These are phyloP conservation scores for Apiotrichum mycotoxinovorans DNA, from an alignment of 1,284 basidiomycete species.

Conservation along the genomic window DNA sequence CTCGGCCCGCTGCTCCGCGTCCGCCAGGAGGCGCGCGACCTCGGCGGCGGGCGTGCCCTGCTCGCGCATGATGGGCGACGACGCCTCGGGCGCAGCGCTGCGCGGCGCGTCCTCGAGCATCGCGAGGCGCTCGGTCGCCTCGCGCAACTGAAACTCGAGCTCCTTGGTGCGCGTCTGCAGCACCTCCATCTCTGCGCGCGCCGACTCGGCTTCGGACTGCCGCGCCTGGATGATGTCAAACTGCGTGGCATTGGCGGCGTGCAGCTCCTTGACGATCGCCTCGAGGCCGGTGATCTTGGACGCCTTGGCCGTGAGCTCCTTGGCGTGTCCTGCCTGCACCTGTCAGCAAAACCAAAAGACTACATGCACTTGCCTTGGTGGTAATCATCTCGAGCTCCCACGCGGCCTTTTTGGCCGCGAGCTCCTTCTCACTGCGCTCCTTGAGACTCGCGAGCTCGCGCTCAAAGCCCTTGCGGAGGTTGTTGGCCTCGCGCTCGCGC, in stretches of 20 bases:
- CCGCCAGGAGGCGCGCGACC: constrained; percentile 69
- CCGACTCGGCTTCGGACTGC: constrained; percentile 81
- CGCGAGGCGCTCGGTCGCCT: constrained; percentile 65
- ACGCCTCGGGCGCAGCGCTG: not conserved
- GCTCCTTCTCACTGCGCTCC: constrained; percentile 69
- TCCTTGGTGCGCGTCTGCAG: constrained; percentile 74
- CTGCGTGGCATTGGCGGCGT: constrained; percentile 66
- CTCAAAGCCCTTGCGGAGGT: constrained; percentile 68
- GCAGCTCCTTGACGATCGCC: constrained; percentile 62
- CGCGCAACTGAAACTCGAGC: constrained; percentile 76
- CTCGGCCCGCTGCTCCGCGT: constrained; percentile 72
- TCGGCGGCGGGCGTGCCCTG: constrained; percentile 56
- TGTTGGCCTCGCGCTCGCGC: constrained; percentile 66
- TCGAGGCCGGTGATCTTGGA: constrained; percentile 68
- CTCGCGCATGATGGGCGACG: not conserved
- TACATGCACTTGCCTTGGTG: constrained; percentile 64
- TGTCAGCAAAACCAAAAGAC: not conserved
- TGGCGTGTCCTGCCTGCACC: constrained; percentile 62
- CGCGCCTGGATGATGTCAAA: constrained; percentile 80
- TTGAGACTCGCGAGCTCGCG: constrained; percentile 63
- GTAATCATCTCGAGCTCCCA: constrained; percentile 71
- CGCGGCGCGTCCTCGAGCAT: constrained; percentile 61
- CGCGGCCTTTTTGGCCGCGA: constrained; percentile 62
- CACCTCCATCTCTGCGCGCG: constrained; percentile 66
- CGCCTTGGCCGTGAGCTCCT: constrained; percentile 63